Evolutionary conservation across 2,329 filamentous ascomycete species (phyloP).

Genomic region (Emericellopsis cladophorae): DNA sequence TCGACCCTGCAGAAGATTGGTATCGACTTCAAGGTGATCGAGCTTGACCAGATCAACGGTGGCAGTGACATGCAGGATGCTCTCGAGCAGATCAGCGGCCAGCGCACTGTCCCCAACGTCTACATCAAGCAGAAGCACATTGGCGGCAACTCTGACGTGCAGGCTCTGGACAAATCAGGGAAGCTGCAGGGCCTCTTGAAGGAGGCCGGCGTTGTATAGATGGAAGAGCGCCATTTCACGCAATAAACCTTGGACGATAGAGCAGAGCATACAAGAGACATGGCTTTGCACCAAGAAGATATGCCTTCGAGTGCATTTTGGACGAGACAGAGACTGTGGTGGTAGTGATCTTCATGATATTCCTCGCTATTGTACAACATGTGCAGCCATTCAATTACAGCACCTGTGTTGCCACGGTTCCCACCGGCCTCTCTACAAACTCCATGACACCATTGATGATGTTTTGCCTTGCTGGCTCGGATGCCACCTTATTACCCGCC

Average conservation of each 20-base stretch:
- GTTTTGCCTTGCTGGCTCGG: constrained; percentile 65
- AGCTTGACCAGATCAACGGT: constrained; percentile 87
- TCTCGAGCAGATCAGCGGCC: constrained; percentile 65
- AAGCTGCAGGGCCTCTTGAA: constrained; percentile 27
- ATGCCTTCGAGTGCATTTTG: too few relatives aligned
- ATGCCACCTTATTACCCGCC: constrained; percentile 75
- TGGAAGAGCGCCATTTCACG: not conserved
- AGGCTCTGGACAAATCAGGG: constrained; percentile 36
- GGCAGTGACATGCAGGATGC: constrained; percentile 73
- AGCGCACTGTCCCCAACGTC: constrained; percentile 90
- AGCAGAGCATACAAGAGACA: too few relatives aligned
- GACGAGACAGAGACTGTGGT: too few relatives aligned
- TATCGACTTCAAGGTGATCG: constrained; percentile 62
- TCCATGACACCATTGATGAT: constrained; percentile 81
- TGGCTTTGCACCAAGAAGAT: too few relatives aligned
- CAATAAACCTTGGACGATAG: too few relatives aligned
- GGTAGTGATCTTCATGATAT: too few relatives aligned
- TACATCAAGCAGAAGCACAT: constrained; percentile 88
- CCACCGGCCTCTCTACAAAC: constrained; percentile 78
- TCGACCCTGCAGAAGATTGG: constrained; percentile 53
- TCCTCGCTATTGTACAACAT: not conserved
- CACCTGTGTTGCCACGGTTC: constrained; percentile 74
- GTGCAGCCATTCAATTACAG: constrained; percentile 16
- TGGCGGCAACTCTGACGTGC: constrained; percentile 86
- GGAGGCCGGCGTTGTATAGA: constrained; percentile 22